These are phyloP conservation scores for Lojkania enalia DNA, from an alignment of 2,329 filamentous ascomycete genomes.

Conservation along the genomic window DNA sequence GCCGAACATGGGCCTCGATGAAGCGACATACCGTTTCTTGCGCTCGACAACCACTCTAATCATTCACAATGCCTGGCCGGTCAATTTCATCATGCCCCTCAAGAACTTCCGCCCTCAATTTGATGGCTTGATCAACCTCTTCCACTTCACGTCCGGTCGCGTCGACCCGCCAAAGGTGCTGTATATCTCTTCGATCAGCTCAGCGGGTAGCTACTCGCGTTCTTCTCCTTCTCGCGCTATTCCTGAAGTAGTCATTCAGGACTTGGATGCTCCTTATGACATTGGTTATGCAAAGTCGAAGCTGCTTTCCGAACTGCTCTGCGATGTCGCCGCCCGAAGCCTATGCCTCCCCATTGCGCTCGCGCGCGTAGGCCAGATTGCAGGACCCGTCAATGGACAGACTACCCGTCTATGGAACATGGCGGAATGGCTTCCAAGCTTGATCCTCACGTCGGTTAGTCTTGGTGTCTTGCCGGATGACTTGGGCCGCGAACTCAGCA, in stretches of 20 bases:
- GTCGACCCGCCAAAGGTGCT: slow-evolving; percentile 26
- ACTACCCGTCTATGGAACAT: too few relatives aligned
- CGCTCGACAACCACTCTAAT: slow-evolving; percentile 42
- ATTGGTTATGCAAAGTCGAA: too few relatives aligned
- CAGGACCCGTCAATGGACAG: too few relatives aligned
- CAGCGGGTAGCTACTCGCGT: slow-evolving; percentile 26
- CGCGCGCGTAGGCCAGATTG: too few relatives aligned
- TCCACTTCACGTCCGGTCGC: slow-evolving; percentile 10
- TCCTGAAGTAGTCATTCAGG: slow-evolving; percentile 34
- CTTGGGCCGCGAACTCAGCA: too few relatives aligned
- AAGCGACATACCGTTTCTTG: slow-evolving; percentile 18
- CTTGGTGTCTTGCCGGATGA: too few relatives aligned
- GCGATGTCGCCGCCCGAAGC: too few relatives aligned
- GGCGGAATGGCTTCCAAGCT: too few relatives aligned
- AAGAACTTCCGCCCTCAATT: slow-evolving; percentile 18
- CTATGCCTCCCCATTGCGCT: too few relatives aligned
- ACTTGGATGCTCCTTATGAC: too few relatives aligned
- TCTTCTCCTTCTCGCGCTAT: slow-evolving; percentile 15
- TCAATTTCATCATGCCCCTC: slow-evolving; percentile 54
- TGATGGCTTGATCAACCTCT: slow-evolving; percentile 13
- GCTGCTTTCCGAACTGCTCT: too few relatives aligned
- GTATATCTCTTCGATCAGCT: slow-evolving; percentile 47
- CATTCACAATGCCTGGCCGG: slow-evolving; percentile 58
- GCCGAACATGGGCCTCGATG: slow-evolving; percentile 46
- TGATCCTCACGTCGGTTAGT: too few relatives aligned